Percentiles rank a stretch among this genome's conserved stretches.
Evolutionary conservation across 225 moss, liverwort and hornwort genomes (phyloP).

Genomic region (Antitrichia curtipendula): DNA sequence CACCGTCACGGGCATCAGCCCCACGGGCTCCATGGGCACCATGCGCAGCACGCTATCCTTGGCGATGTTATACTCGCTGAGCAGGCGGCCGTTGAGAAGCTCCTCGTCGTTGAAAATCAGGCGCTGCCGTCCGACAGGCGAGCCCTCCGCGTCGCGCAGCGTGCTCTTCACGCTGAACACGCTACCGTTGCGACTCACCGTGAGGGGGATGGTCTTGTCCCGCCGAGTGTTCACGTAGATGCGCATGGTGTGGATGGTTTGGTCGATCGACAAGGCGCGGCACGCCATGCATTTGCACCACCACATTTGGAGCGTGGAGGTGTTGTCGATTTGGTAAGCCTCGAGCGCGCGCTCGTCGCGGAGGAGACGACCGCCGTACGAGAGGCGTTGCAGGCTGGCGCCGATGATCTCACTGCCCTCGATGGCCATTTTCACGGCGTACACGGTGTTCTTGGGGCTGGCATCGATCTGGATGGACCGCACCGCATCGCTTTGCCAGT

Average conservation of each 20-base stretch:
- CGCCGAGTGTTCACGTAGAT: conserved; percentile 11
- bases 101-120: conserved; percentile 26
- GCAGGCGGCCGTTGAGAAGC: conserved; percentile 16
- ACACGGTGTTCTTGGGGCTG: conserved; percentile 32
- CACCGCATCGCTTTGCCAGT: conserved; percentile 43
- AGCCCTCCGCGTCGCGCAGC: conserved; percentile 15
- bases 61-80: conserved; percentile 12
- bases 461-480: conserved; percentile 42
- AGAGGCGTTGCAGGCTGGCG: conserved; percentile 21
- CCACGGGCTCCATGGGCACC: conserved; percentile 24
- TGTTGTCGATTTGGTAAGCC: conserved; percentile 40
- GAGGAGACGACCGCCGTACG: conserved; percentile 34
- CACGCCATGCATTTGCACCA: conserved; percentile 54
- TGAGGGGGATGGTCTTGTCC: conserved; percentile 1
- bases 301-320: conserved; percentile 44
- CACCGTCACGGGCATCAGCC: conserved; percentile 19
- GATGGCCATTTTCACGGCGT: conserved; percentile 25
- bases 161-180: conserved; percentile 21
- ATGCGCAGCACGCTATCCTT: conserved; percentile 27
- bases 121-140: conserved; percentile 10
- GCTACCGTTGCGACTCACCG: conserved; percentile 13
- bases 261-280: conserved; percentile 21
- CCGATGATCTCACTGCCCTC: conserved; percentile 27
- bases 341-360: conserved; percentile 29
- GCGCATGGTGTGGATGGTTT: conserved; percentile 17